Evolutionary conservation across 768 basidiomycete species (phyloP).

Genomic region (Tulasnella sp.): DNA sequence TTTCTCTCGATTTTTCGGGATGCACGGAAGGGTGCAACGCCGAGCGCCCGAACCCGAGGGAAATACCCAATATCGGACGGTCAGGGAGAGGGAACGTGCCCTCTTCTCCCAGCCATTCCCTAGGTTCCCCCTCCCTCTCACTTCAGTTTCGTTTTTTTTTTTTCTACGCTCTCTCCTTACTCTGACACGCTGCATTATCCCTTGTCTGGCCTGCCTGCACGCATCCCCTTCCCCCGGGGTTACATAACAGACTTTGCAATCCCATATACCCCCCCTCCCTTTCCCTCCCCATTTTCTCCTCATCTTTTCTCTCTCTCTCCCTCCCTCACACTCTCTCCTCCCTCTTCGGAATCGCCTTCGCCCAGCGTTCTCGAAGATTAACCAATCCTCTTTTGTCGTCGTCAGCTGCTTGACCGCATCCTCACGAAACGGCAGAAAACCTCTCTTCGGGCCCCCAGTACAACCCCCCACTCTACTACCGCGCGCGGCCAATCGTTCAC

Average conservation of each 20-base stretch:
- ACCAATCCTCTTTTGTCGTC: background rate
- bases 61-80: too few species aligned
- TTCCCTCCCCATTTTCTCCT: background rate
- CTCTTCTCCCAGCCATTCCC: too few species aligned
- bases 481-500: constrained; percentile 9
- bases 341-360: background rate
- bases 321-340: background rate
- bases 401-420: background rate
- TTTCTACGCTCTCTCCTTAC: too few species aligned
- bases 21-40: too few species aligned
- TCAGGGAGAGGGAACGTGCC: too few species aligned
- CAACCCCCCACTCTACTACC: background rate
- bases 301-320: background rate
- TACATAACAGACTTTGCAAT: background rate
- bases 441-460: too few species aligned
- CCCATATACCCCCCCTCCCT: background rate
- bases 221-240: background rate
- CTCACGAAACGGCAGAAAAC: background rate
- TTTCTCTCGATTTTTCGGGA: too few species aligned
- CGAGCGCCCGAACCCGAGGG: too few species aligned
- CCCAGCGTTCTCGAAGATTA: background rate
- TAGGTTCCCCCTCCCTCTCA: too few species aligned
- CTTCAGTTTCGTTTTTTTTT: too few species aligned
- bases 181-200: constrained; percentile 18
- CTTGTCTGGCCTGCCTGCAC: background rate